Base-by-base conservation (phyloP, 495 filamentous ascomycete species). In the Tuber brumale region DNA sequence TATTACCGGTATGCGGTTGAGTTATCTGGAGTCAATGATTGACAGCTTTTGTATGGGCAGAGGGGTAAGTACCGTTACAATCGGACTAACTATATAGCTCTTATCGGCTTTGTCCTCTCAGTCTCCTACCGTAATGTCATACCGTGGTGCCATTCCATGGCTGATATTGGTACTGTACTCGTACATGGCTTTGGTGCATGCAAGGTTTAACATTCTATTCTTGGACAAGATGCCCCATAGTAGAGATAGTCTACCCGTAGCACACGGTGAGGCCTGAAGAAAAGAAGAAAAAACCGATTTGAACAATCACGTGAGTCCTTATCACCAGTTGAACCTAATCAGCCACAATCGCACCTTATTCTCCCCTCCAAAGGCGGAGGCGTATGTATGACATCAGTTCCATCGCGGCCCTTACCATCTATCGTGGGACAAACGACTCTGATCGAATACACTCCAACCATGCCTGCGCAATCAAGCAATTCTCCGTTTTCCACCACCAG, bases 401-500 rank as follows among this genome's bases (percentile, higher is more conserved):
- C 57, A 35, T 35, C 57, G 12, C 27, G 6, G 10, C 57, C 27
- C 0, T 19, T 35, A 18, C 27, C 14, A 2, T 8, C 57, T 35
- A 35, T 66, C 31, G 57, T 31, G 4, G 27, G 12, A 66, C 27
- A 66, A 66, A 1, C 57, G 12, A 18, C 57, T 8, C n/a, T 8
- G 57, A 18, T 66, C 12, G 14, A 66, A 66, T 66, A 10, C 10
- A 19, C 27, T 66, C 14, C 27, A 66, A 66, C 14, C 27, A 66
- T 66, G 57, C 5, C 31, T 14, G 27, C 0, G 57, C 57, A 35
- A 66, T 19, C 57, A 35, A 19, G 18, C 41, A 21, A 76, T 35
- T 72, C 79, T 3, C 80, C 79, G 19, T 72, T 73, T 6, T 75
- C 72, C 43, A 70, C 70, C 69, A 46, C 71, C 2, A 7, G 18